Base-by-base conservation (phyloP, 2,329 filamentous ascomycete genomes). In the Aureobasidium sp. region DNA sequence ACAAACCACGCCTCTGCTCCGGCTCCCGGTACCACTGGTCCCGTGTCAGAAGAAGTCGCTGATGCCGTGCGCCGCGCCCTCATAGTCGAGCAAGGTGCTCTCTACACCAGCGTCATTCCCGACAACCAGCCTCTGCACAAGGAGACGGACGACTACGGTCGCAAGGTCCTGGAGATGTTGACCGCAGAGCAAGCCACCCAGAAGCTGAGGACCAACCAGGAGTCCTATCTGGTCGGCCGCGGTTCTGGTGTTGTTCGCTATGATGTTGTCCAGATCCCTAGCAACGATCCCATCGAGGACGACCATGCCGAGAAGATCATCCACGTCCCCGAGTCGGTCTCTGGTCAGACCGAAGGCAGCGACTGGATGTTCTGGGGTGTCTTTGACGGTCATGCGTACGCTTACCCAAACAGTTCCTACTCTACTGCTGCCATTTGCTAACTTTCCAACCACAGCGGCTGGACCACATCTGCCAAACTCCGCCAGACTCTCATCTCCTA, bases 331-430 rank as follows among this genome's bases (percentile, higher is more conserved):
- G 82, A 82, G 59, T 80, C 79, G 55, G 78, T 83, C 42, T 79
- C 81, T 17, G 79, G 80, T 8, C 78, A 82, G 69, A 76, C 82
- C 72, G 67, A 80, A 20, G 85, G 81, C 63, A 90, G 84, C 65
- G 95, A 99, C 75, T 99, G 94, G 94, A 97, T 97, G 91, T 99
- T 99, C 75, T 99, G 95, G 94, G 94, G 92, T 63, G 92, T 99
- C 20, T 99, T 97, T 75, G 94, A 99, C 72, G 94, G 94, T 0
- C 94, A 99, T 76, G 90, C 90, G 90, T 93, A 79, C 75, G 84
- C 12, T 45, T 12, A 2, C 14, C 42, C 22, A 47, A 31, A 25
- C 22, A 25, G 22, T 27, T 34, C 3, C 34, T 12, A 31, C 5
- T 11, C 6, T n/a, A 25, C 14, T 27, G 25, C 11, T 47, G 14